Base-by-base conservation (phyloP, 805 yeast species). In the Candida cerambycidarum region DNA sequence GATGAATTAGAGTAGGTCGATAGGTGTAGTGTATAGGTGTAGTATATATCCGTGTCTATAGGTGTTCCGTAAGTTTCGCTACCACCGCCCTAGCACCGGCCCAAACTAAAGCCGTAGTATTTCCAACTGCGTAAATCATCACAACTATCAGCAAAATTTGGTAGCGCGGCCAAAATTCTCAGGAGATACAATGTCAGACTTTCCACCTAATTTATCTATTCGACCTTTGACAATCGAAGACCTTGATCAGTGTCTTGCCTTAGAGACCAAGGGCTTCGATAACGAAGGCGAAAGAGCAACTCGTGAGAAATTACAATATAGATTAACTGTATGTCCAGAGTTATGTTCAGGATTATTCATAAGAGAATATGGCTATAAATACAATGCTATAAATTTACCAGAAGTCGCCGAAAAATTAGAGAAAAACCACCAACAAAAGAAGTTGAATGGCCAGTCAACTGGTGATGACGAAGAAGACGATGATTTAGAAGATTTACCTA, bases 311-410 rank as follows among this genome's bases (percentile, higher is more conserved):
- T 62, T 71, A 42, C 67, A 65, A 50, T 92, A 87, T 68, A 75
- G 97, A 53, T 71, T 92, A 49, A 74, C 75, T 1, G 80, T 70
- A 3, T 90, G 97, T 60, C 98, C 98, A 8, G 99, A 92, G 61
- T 76, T 92, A 44, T 81, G 93, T 51, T 80, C 90, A 5, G 98
- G 98, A 2, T 72, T 93, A 43, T 93, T 92, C 57, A 72, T 89
- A 39, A 74, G 96, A 57, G 79, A 79, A 43, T 85, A 84, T 62
- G 69, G 58, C 23, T 64, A 69, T 54, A 63, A 63, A 48, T 73
- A 68, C 55, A 64, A 65, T 40, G 68, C 73, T 11, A 61, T 67
- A 39, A 68, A 68, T 50, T 59, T 68, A 46, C 75, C 75, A 2
- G 66, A 62, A 23, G 67, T 63, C 5, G 74, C 73, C 11, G 65